Percentiles rank a stretch among this genome's conserved stretches.
These are phyloP conservation scores for Mortierella sp. DNA, from an alignment of 371 early-diverging fungal genomes.

Conservation along the genomic window DNA sequence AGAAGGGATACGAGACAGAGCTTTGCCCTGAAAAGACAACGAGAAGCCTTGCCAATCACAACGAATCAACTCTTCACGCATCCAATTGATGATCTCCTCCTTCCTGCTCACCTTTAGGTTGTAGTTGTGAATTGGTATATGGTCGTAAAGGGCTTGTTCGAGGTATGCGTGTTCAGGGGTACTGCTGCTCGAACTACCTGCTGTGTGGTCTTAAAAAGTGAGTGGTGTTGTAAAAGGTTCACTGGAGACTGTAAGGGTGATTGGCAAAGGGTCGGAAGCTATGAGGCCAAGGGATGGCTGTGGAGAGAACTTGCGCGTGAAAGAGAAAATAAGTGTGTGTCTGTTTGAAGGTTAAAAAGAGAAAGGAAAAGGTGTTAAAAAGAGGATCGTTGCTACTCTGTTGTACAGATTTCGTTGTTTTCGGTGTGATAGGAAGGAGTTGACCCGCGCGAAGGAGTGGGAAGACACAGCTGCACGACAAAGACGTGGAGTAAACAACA, in stretches of 20 bases:
- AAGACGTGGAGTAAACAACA: background rate
- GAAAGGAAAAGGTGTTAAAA: background rate
- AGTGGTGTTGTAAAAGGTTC: background rate
- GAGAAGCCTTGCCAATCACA: background rate
- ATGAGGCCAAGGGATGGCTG: background rate
- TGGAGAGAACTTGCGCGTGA: background rate
- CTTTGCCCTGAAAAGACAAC: background rate
- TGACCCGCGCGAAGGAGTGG: background rate
- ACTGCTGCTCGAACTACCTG: background rate
- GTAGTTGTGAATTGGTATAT: background rate
- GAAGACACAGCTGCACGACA: background rate
- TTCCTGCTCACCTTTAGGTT: background rate
- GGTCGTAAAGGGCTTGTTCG: background rate
- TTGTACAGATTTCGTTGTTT: background rate
- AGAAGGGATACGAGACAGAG: background rate
- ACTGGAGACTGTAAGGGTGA: background rate
- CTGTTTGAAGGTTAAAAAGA: background rate
- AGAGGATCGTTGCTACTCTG: background rate
- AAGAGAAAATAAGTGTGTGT: background rate
- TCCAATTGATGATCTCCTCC: background rate
- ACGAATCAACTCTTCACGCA: background rate
- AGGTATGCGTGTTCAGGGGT: background rate
- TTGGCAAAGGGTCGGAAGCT: background rate
- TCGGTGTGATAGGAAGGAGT: background rate
- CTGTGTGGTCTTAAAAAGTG: background rate